A percentile compares a stretch with the other conserved stretches of the same genome.
phyloP scores from a whole-genome alignment of 768 basidiomycete species.

The Cantharellus cinnabarinus region DNA sequence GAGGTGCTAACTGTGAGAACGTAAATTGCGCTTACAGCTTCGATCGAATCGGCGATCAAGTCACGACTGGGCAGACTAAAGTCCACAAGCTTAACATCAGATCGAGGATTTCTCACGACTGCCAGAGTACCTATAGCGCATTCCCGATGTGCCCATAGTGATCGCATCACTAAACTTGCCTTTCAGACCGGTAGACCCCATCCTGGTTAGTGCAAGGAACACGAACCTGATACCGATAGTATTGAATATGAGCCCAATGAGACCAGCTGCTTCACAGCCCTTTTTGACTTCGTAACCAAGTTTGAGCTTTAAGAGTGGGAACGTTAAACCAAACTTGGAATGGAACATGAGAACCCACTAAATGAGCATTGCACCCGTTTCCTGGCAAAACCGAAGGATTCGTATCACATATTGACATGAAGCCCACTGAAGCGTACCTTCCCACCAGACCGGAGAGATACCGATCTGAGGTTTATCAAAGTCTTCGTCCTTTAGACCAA shows the following conservation, averaged over 20 bases:
- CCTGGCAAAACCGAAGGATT: conserved; percentile 21
- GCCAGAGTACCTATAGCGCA: conserved; percentile 55
- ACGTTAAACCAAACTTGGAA: conserved; percentile 2
- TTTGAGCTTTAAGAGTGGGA: conserved; percentile 36
- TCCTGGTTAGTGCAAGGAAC: conserved; percentile 1
- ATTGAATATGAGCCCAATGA: conserved; percentile 68
- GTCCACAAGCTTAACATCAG: neutral
- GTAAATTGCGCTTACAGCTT: conserved; percentile 33
- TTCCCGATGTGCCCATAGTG: conserved; percentile 73
- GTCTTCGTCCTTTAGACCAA: conserved; percentile 55
- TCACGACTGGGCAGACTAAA: conserved; percentile 65
- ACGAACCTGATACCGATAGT: conserved; percentile 64
- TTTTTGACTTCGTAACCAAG: conserved; percentile 62
- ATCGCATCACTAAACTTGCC: conserved; percentile 44
- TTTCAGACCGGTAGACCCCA: neutral
- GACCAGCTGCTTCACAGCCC: conserved; percentile 60
- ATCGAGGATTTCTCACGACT: neutral
- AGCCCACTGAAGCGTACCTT: conserved; percentile 30
- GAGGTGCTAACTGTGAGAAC: conserved; percentile 29
- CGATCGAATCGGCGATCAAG: conserved; percentile 76
- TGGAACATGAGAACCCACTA: conserved; percentile 26
- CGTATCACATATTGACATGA: conserved; percentile 1
- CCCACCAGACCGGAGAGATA: conserved; percentile 83
- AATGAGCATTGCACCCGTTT: conserved; percentile 72
- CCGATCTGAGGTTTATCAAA: conserved; percentile 83